These are phyloP conservation scores for Polychytrium aggregatum DNA, from an alignment of 192 early-diverging fungal genomes.

Conservation along the genomic window DNA sequence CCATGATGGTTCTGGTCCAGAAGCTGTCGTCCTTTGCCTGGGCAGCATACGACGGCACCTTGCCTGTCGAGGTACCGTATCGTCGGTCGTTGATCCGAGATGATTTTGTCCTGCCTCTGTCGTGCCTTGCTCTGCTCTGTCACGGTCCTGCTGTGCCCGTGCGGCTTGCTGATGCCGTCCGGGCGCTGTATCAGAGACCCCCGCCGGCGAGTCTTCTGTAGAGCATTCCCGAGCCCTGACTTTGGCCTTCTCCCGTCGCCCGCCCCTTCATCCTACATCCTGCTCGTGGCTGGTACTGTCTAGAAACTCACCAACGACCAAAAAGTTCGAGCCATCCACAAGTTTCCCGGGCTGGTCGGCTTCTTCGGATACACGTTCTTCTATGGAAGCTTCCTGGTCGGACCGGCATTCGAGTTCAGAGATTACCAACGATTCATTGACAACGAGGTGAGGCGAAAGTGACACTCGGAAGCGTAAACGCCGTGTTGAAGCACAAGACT, in stretches of 20 bases:
- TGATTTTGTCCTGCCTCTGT: conserved; percentile 1
- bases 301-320: conserved; percentile 60
- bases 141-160: background rate
- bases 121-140: background rate
- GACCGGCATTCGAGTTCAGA: conserved; percentile 35
- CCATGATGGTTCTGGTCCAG: conserved; percentile 92
- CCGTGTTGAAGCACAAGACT: background rate
- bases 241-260: too few relatives aligned
- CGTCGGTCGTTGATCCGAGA: background rate
- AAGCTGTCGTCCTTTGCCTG: conserved; percentile 84
- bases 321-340: conserved; percentile 40
- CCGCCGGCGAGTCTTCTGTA: too few relatives aligned
- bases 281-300: too few relatives aligned
- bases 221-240: too few relatives aligned
- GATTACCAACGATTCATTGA: conserved; percentile 26
- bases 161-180: too few relatives aligned
- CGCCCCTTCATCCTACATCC: too few relatives aligned
- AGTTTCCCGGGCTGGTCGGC: conserved; percentile 56
- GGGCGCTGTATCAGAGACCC: too few relatives aligned
- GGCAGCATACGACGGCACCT: conserved; percentile 66
- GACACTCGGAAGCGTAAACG: background rate
- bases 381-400: conserved; percentile 70
- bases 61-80: conserved; percentile 13
- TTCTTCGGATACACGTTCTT: conserved; percentile 85
- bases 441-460: background rate